A percentile compares a stretch with the other conserved stretches of the same genome.
Conservation (phyloP, 306 rosid genomes). For the Boehmeria nivea region DNA sequence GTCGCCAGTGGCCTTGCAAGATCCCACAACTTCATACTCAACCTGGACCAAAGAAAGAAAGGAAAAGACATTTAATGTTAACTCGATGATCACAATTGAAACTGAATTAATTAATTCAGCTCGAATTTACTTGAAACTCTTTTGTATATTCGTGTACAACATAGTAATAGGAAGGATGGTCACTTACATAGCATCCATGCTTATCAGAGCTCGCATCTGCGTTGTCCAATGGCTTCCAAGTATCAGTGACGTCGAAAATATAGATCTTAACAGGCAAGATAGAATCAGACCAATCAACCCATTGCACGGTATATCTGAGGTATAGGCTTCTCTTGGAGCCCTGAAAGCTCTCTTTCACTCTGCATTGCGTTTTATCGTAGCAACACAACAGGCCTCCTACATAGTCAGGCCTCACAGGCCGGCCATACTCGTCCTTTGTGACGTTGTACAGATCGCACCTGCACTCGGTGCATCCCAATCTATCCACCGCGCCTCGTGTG, state of each 20-base stretch:
- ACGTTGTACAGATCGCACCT: slow-evolving; percentile 62
- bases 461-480: slow-evolving; percentile 62
- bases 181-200: slow-evolving; percentile 49
- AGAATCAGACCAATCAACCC: slow-evolving; percentile 65
- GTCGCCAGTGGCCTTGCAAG: slow-evolving; percentile 31
- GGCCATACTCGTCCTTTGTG: slow-evolving; percentile 29
- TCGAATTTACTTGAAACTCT: too few relatives aligned
- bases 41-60: slow-evolving; percentile 22
- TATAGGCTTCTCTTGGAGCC: slow-evolving; percentile 49
- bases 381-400: slow-evolving; percentile 61
- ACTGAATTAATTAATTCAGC: too few relatives aligned
- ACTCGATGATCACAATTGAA: too few relatives aligned
- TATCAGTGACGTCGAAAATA: slow-evolving; percentile 63
- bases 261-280: slow-evolving; percentile 62
- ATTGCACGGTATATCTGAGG: slow-evolving; percentile 58
- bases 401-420: slow-evolving; percentile 36
- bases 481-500: slow-evolving; percentile 53
- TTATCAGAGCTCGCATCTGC: neutral
- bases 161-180: neutral
- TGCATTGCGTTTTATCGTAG: slow-evolving; percentile 49
- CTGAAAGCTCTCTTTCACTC: slow-evolving; percentile 37
- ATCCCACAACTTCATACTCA: slow-evolving; percentile 49
- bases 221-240: slow-evolving; percentile 14
- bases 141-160: neutral
- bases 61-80: too few relatives aligned